Base-by-base conservation (phyloP, 495 filamentous ascomycete species). In the Neurospora discreta region DNA sequence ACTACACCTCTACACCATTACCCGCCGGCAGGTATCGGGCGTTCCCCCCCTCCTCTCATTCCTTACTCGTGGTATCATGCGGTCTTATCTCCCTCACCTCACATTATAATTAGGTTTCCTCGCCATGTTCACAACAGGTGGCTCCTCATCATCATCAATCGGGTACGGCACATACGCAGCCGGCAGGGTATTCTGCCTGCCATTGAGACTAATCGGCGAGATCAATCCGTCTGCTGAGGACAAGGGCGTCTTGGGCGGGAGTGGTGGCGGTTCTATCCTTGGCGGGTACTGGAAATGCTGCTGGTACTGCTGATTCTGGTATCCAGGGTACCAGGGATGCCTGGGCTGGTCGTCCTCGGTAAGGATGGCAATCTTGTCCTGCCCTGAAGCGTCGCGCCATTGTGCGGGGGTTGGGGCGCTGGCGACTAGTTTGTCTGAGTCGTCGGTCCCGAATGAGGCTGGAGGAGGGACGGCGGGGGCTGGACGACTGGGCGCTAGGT, bases 231-330 rank as follows among this genome's bases (percentile, higher is more conserved):
- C 42, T 0, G 42, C 30, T 39, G 30, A 67, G 1, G 85, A 88
- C 15, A 95, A 87, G 1, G 93, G 93, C 0, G 92, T 97, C 80
- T 95, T 95, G 13, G 93, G 92, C 11, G 93, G 93, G 30, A 95
- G 76, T 0, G 94, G 94, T 41, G 94, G 94, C 0, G 93, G 90
- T 73, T 85, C 84, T 46, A 84, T 84, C 23, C 80, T 72, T 75
- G 72, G 89, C 82, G 75, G 79, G 74, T 75, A 79, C 82, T 88
- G 70, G 78, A 80, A 43, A 79, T 81, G 41, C 85, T 82, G 23
- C 83, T 83, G 46, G 73, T 73, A 68, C 68, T 76, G 70, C 69
- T 85, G 82, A 39, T 82, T 79, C 30, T 77, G 83, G 76, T 80
- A 80, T 58, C 85, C 15, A 11, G 52, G 26, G 16, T 65, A 65